Base-by-base conservation (phyloP, 2,329 filamentous ascomycete genomes). In the Tolypocladium ophioglossoides region DNA sequence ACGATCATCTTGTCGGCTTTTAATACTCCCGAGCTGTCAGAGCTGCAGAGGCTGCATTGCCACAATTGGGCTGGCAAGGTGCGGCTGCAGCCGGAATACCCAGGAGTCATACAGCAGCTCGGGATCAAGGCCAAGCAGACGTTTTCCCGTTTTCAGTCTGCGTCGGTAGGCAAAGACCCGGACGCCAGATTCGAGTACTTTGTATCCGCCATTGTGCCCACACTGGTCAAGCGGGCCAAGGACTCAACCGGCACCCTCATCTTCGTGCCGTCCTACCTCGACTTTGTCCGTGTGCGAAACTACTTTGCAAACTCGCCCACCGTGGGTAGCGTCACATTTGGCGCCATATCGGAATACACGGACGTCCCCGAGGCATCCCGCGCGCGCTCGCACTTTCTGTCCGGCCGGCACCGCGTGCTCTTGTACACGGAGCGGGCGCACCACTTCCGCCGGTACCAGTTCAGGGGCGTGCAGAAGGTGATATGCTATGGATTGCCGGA, bases 371-470 rank as follows among this genome's bases (percentile, higher is more conserved):
- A 95, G 59, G 86, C 91, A 34, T 86, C 89, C 44, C 84, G 92
- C 40, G 90, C 92, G 10, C 80, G 92, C 27, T 91, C 88, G 14
- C 89, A 96, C 67, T 97, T 99, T 71, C 74, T 90, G 59, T 87
- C 77, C 40, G 94, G 91, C 6, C 79, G 91, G 18, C 88, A 96
- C 66, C 83, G 83, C 22, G 79, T 97, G 20, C 72, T 99, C 40
- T 75, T 99, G 18, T 99, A 97, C 72, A 95, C 91, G 2, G 92
- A 95, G 68, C 85, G 94, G 56, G 89, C 91, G n/a, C 94, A 99
- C 71, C 94, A 99, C 70, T 97, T 97, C 77, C 84, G 90, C 51
- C 80, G 94, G n/a, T 91, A 94, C 66, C 80, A 82, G 60, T 78
- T 99, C 53, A 80, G 83, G 38, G 94, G 94, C 24, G 90, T 94